Evolutionary conservation across 768 basidiomycete species (phyloP).

Genomic region (Strobilomyces echinocephalus): DNA sequence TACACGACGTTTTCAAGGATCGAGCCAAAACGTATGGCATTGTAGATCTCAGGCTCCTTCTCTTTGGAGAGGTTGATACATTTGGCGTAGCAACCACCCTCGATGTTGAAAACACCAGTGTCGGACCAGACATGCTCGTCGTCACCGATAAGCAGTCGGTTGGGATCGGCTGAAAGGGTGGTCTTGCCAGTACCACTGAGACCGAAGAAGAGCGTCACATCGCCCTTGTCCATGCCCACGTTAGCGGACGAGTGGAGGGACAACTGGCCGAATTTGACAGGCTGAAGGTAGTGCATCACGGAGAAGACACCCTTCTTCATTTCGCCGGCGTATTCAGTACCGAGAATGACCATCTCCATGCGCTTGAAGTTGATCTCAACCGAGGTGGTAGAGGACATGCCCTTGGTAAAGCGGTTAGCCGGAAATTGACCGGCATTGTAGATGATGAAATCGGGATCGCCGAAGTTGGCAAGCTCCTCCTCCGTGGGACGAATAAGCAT

Average conservation of each 20-base stretch:
- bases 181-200: slow-evolving; percentile 98
- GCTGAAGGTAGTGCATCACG: slow-evolving; percentile 99
- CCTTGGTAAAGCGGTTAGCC: slow-evolving; percentile 98
- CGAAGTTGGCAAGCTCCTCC: slow-evolving; percentile 89
- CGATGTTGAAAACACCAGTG: slow-evolving; percentile 98
- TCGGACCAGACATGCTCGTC: slow-evolving; percentile 99
- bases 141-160: slow-evolving; percentile 92
- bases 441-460: slow-evolving; percentile 98
- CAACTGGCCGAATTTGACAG: slow-evolving; percentile 96
- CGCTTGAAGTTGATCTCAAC: slow-evolving; percentile 99
- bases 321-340: slow-evolving; percentile 96
- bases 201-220: slow-evolving; percentile 98
- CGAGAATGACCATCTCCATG: slow-evolving; percentile 99
- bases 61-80: slow-evolving; percentile 93
- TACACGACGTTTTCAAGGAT: slow-evolving; percentile 99
- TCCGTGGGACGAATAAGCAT: slow-evolving; percentile 99
- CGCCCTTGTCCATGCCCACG: slow-evolving; percentile 80
- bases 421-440: slow-evolving; percentile 99
- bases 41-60: slow-evolving; percentile 98
- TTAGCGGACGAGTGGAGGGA: slow-evolving; percentile 98
- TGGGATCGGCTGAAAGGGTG: slow-evolving; percentile 93
- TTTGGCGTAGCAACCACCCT: slow-evolving; percentile 99
- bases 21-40: slow-evolving; percentile 90
- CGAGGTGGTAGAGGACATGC: slow-evolving; percentile 98
- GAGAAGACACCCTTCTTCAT: slow-evolving; percentile 99